Evolutionary conservation across 768 basidiomycete species (phyloP).

Genomic region (Tylopilus plumbeoviolaceoides): DNA sequence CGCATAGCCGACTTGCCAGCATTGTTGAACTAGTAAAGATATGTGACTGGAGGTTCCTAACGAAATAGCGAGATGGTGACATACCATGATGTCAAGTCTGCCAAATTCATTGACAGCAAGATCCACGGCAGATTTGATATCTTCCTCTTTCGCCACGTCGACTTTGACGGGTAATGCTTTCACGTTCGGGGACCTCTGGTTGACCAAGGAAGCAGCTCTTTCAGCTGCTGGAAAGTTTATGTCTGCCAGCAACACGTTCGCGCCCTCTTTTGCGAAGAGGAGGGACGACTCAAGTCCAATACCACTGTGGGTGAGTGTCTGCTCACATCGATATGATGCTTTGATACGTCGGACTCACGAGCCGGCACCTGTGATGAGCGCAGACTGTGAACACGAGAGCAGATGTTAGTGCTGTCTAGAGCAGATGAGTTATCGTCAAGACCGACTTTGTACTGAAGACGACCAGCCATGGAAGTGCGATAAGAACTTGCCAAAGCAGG

Average conservation of each 20-base stretch:
- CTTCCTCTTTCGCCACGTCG: conserved; percentile 86
- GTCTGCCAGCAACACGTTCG: conserved; percentile 85
- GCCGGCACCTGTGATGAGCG: conserved; percentile 84
- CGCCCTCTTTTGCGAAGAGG: conserved; percentile 92
- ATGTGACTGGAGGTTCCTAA: not conserved
- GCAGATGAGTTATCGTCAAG: not conserved
- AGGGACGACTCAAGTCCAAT: conserved; percentile 96
- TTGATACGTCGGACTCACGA: conserved; percentile 51
- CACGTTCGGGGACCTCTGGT: conserved; percentile 62
- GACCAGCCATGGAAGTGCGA: conserved; percentile 49
- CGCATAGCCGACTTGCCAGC: conserved; percentile 48
- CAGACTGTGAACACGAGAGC: conserved; percentile 43
- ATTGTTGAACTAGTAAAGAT: conserved; percentile 83
- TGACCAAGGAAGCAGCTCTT: conserved; percentile 60
- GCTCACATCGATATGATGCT: not conserved
- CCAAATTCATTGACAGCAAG: conserved; percentile 81
- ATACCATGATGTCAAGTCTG: conserved; percentile 91
- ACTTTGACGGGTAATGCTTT: conserved; percentile 67
- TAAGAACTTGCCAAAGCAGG: not conserved
- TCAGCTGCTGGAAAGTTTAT: conserved; percentile 76
- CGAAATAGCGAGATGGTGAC: conserved; percentile 14
- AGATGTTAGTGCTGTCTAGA: conserved; percentile 11
- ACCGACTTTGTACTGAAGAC: conserved; percentile 62
- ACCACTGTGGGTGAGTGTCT: conserved; percentile 51
- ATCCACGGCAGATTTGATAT: conserved; percentile 81